These are phyloP conservation scores for Cutaneotrichosporon sp. DNA, from an alignment of 1,284 basidiomycete genomes.

Conservation along the genomic window DNA sequence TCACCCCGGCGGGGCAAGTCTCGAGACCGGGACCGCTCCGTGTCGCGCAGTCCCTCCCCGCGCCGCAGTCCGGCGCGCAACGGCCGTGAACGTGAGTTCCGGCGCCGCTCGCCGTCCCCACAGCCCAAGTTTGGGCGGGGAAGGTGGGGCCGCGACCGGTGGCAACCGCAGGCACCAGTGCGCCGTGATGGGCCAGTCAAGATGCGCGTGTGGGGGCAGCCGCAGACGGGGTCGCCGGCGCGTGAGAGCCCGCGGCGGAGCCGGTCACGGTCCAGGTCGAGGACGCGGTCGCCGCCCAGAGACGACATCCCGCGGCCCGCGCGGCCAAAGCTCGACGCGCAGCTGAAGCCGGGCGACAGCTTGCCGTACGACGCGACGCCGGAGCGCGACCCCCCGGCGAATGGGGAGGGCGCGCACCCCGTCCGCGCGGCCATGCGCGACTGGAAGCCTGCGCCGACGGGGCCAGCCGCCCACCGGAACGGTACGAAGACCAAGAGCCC, in stretches of 20 bases:
- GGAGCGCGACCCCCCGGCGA: not conserved
- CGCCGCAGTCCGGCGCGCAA: not conserved
- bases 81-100: slow-evolving; percentile 4
- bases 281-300: not conserved
- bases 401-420: not conserved
- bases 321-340: not conserved
- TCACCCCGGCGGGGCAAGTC: slow-evolving; percentile 2
- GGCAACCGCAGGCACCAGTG: slow-evolving; percentile 8
- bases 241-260: not conserved
- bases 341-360: not conserved
- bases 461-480: not conserved
- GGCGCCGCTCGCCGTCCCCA: not conserved
- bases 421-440: slow-evolving; percentile 2
- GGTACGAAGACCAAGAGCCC: not conserved
- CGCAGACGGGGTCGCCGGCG: not conserved
- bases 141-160: not conserved
- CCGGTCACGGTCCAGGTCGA: not conserved
- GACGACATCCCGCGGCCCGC: not conserved
- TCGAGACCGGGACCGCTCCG: not conserved
- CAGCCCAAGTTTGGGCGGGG: not conserved
- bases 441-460: slow-evolving; percentile 9
- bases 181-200: slow-evolving; percentile 15
- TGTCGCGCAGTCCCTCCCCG: not conserved
- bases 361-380: not conserved
- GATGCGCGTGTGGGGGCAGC: slow-evolving; percentile 25